phyloP scores from a whole-genome alignment of 139 green algal genomes.

The Edaphochlamys debaryana region DNA sequence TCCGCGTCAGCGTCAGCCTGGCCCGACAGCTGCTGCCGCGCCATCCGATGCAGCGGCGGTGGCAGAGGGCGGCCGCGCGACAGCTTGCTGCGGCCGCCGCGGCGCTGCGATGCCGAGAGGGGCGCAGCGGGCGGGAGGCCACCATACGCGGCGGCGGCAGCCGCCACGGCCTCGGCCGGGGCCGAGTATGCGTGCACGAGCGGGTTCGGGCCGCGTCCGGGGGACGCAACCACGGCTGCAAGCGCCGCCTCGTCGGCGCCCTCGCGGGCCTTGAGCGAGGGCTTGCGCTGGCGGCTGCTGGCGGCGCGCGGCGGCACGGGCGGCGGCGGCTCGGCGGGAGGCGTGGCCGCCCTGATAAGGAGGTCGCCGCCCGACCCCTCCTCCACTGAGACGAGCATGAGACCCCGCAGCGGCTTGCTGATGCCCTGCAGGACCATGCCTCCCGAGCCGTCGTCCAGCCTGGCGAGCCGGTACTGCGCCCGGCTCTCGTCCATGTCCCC shows the following conservation, averaged over 20 bases:
- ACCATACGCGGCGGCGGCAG: too few species aligned
- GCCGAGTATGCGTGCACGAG: too few species aligned
- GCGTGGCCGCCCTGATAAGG: conserved; percentile 7
- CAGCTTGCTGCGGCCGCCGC: background rate
- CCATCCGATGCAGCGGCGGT: too few species aligned
- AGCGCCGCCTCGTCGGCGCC: background rate
- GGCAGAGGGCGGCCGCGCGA: too few species aligned
- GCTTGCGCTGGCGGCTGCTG: conserved; percentile 12
- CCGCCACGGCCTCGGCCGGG: too few species aligned
- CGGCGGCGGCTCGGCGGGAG: background rate
- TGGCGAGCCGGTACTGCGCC: conserved; percentile 14
- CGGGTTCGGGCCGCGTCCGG: too few species aligned
- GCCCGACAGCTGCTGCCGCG: too few species aligned
- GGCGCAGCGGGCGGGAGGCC: too few species aligned
- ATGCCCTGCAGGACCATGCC: conserved; percentile 2
- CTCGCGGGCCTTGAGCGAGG: conserved; percentile 30
- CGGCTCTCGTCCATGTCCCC: conserved; percentile 26
- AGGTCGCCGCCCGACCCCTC: conserved; percentile 6
- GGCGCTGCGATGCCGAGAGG: too few species aligned
- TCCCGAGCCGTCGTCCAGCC: background rate
- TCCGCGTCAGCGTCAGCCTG: background rate
- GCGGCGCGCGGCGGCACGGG: background rate
- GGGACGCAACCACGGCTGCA: too few species aligned
- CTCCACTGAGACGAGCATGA: background rate
- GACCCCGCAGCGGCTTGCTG: conserved; percentile 17